Conservation (phyloP, 106 monocot species). For the Platanthera guangdongensis region DNA sequence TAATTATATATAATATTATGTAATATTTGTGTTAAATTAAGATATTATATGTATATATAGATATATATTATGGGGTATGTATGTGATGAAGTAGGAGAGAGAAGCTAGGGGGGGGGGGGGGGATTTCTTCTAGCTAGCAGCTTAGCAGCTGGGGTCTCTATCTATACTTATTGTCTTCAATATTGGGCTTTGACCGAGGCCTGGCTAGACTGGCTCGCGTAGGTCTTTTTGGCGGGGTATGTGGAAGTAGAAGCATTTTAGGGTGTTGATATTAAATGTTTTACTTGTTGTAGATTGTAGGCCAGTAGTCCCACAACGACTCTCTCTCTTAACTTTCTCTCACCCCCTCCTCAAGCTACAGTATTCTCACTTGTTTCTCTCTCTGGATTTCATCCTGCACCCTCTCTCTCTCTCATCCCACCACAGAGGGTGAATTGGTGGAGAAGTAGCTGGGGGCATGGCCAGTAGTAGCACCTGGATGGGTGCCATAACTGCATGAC, state of each 20-base stretch:
- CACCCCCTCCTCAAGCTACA: no score
- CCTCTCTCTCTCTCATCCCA: constrained; percentile 4
- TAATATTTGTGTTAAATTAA: not conserved
- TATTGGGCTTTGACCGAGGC: constrained; percentile 4
- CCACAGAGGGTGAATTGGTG: not conserved
- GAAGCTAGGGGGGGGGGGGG: not conserved
- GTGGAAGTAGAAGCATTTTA: constrained; percentile 11
- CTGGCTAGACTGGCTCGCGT: not conserved
- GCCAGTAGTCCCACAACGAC: constrained; percentile 4
- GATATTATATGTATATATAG: not conserved
- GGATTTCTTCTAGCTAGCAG: not conserved
- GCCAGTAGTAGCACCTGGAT: constrained; percentile 10
- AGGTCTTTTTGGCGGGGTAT: constrained; percentile 6
- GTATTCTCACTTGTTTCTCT: not conserved
- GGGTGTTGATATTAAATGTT: constrained; percentile 6
- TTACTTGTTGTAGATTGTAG: constrained; percentile 2
- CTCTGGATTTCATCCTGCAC: not conserved
- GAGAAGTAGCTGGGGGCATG: constrained; percentile 1
- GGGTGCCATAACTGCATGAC: constrained; percentile 9
- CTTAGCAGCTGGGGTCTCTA: not conserved
- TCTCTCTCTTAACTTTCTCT: not conserved
- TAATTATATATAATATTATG: not conserved
- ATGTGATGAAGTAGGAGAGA: not conserved
- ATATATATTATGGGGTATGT: not conserved
- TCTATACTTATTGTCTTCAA: constrained; percentile 13